Conservation (phyloP, 129 eudicot genomes). For the Flaveria bidentis region DNA sequence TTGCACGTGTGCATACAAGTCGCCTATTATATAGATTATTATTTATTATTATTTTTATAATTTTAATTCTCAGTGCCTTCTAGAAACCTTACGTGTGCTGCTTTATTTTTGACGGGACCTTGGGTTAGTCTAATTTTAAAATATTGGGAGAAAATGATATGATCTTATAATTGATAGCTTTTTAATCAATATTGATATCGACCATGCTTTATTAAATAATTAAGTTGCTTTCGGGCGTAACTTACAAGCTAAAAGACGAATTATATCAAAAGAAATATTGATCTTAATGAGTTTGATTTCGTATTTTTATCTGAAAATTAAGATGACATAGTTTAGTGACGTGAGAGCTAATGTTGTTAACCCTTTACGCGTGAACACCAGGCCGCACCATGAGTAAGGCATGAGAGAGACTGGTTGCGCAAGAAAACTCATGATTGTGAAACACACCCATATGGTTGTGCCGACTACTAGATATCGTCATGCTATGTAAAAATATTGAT, state of each 20-base stretch:
- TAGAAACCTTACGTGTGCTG: conserved; percentile 16
- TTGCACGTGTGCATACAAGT: conserved; percentile 29
- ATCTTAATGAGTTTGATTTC: background rate
- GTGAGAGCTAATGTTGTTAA: no score
- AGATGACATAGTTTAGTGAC: no score
- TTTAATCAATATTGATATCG: background rate
- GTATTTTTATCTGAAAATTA: background rate
- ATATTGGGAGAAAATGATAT: background rate
- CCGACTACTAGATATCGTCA: no score
- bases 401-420: no score
- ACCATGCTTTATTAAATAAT: background rate
- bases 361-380: no score
- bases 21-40: background rate
- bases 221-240: background rate
- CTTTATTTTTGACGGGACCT: conserved; percentile 16
- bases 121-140: background rate
- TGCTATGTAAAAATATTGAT: no score
- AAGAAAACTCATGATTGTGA: no score
- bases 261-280: background rate
- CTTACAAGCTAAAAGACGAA: background rate
- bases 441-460: no score
- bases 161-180: background rate
- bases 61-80: background rate
- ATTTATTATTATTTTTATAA: background rate
- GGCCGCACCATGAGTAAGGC: no score